phyloP scores from a whole-genome alignment of 2,329 filamentous ascomycete species.

The Xylariaceae sp. region DNA sequence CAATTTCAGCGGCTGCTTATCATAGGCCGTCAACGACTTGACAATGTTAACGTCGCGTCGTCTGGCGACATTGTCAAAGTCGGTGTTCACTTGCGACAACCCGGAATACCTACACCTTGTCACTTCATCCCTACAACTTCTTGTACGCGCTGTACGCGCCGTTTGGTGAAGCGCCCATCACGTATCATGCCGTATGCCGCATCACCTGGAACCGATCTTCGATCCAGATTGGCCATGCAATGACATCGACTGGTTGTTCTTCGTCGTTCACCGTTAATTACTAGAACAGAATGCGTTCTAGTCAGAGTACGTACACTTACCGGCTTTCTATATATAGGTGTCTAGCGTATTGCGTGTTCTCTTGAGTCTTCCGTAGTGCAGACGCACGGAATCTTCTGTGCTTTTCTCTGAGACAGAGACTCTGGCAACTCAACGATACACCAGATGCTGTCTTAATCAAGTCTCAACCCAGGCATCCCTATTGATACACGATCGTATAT shows the following conservation, averaged over 20 bases:
- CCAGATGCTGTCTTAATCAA: too few relatives aligned
- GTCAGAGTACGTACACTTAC: too few relatives aligned
- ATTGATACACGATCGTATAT: too few relatives aligned
- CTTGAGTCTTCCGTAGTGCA: too few relatives aligned
- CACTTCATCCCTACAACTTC: not conserved
- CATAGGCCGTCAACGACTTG: not conserved
- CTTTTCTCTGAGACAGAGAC: too few relatives aligned
- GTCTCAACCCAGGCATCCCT: too few relatives aligned
- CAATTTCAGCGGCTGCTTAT: slow-evolving; percentile 22
- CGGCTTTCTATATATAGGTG: too few relatives aligned
- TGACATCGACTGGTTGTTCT: not conserved
- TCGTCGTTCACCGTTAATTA: not conserved
- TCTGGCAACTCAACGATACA: too few relatives aligned
- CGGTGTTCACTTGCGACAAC: not conserved
- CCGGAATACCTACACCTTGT: not conserved
- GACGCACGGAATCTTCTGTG: too few relatives aligned
- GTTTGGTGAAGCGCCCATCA: not conserved
- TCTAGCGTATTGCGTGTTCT: too few relatives aligned
- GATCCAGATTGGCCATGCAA: not conserved
- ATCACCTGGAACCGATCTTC: not conserved
- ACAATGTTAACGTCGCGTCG: too few relatives aligned
- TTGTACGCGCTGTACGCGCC: not conserved
- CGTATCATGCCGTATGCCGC: not conserved
- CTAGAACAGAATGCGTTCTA: not conserved
- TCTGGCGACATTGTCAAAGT: too few relatives aligned